Percentiles rank a stretch among this genome's conserved stretches.
phyloP scores from a whole-genome alignment of 2,329 filamentous ascomycete species.

The Cucurbitaria berberidis region DNA sequence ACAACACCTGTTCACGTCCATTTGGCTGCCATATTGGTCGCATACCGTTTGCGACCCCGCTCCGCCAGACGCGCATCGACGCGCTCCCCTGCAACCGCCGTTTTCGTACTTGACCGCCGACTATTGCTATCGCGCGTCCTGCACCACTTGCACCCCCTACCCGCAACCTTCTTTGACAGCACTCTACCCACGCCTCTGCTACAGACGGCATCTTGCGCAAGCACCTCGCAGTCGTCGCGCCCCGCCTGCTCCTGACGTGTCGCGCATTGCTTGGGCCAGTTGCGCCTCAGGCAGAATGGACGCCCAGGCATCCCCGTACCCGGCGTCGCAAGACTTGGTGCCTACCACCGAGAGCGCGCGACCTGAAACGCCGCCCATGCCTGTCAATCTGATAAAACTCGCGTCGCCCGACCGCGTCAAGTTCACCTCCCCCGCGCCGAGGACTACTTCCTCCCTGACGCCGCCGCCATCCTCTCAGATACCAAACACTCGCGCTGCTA shows the following conservation, averaged over 20 bases:
- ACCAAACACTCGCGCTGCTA: conserved; percentile 48
- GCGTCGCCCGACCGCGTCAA: conserved; percentile 38
- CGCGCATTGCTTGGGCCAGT: conserved; percentile 27
- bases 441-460: conserved; percentile 62
- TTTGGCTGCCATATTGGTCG: conserved; percentile 8
- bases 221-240: conserved; percentile 1
- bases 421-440: conserved; percentile 50
- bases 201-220: conserved; percentile 13
- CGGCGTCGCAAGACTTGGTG: conserved; percentile 38
- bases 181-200: conserved; percentile 5
- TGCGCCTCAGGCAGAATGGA: conserved; percentile 39
- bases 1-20: conserved; percentile 1
- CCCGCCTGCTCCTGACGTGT: conserved; percentile 30
- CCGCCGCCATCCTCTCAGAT: conserved; percentile 69
- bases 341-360: conserved; percentile 39
- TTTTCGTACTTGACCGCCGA: conserved; percentile 12
- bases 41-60: conserved; percentile 19
- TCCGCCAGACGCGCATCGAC: conserved; percentile 24
- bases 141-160: conserved; percentile 5
- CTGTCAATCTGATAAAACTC: conserved; percentile 24
- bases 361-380: conserved; percentile 30
- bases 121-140: conserved; percentile 7
- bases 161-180: conserved; percentile 1
- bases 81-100: conserved; percentile 23
- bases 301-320: conserved; percentile 32